These are phyloP conservation scores for Parathielavia hyrcaniae DNA, from an alignment of 495 filamentous ascomycete genomes.

Conservation along the genomic window DNA sequence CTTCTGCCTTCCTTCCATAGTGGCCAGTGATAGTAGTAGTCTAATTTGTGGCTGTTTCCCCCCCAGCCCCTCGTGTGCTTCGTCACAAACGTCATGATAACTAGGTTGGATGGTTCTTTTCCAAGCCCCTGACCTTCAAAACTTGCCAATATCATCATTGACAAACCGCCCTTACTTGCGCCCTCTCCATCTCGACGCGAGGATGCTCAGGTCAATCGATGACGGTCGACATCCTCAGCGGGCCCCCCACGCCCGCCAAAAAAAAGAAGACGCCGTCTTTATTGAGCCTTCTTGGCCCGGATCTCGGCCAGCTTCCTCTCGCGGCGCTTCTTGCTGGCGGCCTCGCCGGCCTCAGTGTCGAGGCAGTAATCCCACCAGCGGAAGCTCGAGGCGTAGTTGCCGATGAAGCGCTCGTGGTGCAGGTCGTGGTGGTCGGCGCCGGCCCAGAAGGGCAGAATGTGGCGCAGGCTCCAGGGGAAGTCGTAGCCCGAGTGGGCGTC, in stretches of 20 bases:
- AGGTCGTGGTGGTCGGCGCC: constrained; percentile 94
- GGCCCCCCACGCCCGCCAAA: not conserved
- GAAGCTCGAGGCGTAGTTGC: constrained; percentile 96
- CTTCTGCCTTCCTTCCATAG: not conserved
- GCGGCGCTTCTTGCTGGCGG: constrained; percentile 75
- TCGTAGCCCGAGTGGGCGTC: constrained; percentile 97
- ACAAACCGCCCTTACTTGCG: not conserved
- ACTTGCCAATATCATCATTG: not conserved
- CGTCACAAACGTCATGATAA: constrained; percentile 20
- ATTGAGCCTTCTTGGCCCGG: constrained; percentile 58
- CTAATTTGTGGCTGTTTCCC: not conserved
- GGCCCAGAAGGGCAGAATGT: constrained; percentile 96
- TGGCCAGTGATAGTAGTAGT: not conserved
- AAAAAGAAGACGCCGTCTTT: constrained; percentile 24
- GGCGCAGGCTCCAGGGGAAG: constrained; percentile 93
- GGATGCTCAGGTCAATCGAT: not conserved
- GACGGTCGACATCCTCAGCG: not conserved
- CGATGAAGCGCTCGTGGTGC: constrained; percentile 96
- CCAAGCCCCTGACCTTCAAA: constrained; percentile 1
- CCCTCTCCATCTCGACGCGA: not conserved
- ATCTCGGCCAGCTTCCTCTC: constrained; percentile 65
- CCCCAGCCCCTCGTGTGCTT: constrained; percentile 6
- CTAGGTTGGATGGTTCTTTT: constrained; percentile 7
- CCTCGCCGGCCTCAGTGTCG: constrained; percentile 87
- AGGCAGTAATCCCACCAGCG: constrained; percentile 96